These are phyloP conservation scores for Penicillium sp. DNA, from an alignment of 2,329 filamentous ascomycete genomes.

Conservation along the genomic window DNA sequence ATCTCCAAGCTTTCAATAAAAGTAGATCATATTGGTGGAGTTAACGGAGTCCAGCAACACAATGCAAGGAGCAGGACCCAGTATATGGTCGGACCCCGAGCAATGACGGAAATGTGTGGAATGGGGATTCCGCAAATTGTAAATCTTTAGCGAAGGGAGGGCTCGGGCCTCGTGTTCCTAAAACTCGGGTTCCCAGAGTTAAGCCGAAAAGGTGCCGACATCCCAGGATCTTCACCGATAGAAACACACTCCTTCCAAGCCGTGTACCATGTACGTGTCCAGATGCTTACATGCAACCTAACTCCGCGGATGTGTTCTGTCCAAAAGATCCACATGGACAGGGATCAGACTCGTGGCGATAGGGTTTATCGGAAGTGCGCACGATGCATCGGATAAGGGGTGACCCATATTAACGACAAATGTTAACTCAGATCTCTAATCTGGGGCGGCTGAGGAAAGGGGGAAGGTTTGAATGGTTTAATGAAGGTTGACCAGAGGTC, in stretches of 20 bases:
- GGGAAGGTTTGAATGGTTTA: not conserved
- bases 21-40: not conserved
- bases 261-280: not conserved
- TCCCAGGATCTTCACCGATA: not conserved
- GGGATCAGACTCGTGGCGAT: conserved; percentile 11
- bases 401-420: not conserved
- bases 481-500: not conserved
- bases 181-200: not conserved
- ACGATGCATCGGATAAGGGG: conserved; percentile 1
- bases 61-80: not conserved
- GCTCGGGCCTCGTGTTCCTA: conserved; percentile 19
- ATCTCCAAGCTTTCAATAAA: not conserved
- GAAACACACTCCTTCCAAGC: not conserved
- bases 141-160: not conserved
- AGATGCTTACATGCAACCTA: not conserved
- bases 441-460: not conserved
- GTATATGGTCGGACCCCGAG: not conserved
- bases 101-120: conserved; percentile 3
- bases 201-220: not conserved
- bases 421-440: not conserved
- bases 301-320: not conserved
- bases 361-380: conserved; percentile 5
- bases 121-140: not conserved
- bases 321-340: not conserved
- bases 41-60: not conserved